These are phyloP conservation scores for Saccharomycopsis sp. DNA, from an alignment of 805 yeast species.

Conservation along the genomic window DNA sequence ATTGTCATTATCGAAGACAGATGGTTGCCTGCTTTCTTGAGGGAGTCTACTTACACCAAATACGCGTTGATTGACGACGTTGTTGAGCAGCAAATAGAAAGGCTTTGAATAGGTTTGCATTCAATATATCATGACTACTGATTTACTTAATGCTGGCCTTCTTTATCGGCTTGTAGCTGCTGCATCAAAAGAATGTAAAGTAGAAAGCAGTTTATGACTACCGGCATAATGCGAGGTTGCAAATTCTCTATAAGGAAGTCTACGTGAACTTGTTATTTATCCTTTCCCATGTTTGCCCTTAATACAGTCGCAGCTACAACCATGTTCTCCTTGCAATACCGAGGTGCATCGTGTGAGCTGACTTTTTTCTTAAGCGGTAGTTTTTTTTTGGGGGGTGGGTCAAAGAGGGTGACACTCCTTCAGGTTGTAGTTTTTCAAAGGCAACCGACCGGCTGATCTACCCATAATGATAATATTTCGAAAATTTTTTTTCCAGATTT, in stretches of 20 bases:
- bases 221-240: no score
- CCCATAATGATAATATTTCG: background rate
- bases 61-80: constrained; percentile 29
- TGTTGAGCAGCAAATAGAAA: constrained; percentile 38
- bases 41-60: constrained; percentile 25
- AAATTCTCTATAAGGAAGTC: no score
- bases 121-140: no score
- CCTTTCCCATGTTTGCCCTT: no score
- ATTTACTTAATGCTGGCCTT: no score
- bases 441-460: background rate
- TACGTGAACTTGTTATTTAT: no score
- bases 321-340: background rate
- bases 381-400: background rate
- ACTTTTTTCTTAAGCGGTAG: background rate
- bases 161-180: no score
- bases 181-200: no score
- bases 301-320: no score
- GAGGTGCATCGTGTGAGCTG: background rate
- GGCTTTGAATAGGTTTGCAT: constrained; percentile 23
- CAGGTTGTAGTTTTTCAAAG: background rate
- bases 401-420: background rate
- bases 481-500: background rate
- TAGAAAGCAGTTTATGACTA: no score
- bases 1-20: constrained; percentile 45
- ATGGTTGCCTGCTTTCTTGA: constrained; percentile 43